Conservation (phyloP, 1,284 basidiomycete species). For the Sphagnurus paluster region DNA sequence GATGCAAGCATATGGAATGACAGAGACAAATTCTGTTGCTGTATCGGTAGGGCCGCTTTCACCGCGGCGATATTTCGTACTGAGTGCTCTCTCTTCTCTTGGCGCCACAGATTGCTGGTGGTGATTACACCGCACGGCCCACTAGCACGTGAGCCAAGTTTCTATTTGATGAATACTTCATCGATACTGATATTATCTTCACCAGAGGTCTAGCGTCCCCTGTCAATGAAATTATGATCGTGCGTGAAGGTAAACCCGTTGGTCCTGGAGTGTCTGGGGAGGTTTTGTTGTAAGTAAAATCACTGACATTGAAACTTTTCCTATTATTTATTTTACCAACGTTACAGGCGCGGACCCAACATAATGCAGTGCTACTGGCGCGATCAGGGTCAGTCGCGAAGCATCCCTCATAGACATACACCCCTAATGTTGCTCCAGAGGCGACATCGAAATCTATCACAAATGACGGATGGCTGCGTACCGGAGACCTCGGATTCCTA, state of each 20-base stretch:
- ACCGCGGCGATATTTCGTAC: too few relatives aligned
- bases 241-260: constrained; percentile 37
- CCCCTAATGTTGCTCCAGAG: constrained; percentile 24
- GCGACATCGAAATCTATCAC: constrained; percentile 48
- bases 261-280: constrained; percentile 48
- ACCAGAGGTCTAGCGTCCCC: constrained; percentile 49
- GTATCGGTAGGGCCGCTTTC: constrained; percentile 35
- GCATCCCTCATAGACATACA: neutral
- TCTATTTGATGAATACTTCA: constrained; percentile 5
- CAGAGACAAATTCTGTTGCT: constrained; percentile 56
- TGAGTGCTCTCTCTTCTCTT: neutral
- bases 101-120: constrained; percentile 40
- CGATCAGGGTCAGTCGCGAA: constrained; percentile 42
- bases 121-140: constrained; percentile 54
- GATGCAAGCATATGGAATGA: constrained; percentile 62
- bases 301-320: neutral
- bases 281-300: constrained; percentile 63
- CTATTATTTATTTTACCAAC: neutral
- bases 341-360: constrained; percentile 55
- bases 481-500: constrained; percentile 57
- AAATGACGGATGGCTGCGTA: constrained; percentile 59
- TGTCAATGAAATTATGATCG: constrained; percentile 52
- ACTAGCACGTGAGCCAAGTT: constrained; percentile 47
- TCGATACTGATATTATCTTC: neutral
- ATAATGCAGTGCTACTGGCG: constrained; percentile 68